Conservation (phyloP, 352 stramenopile species). For the Phytophthora lateralis region DNA sequence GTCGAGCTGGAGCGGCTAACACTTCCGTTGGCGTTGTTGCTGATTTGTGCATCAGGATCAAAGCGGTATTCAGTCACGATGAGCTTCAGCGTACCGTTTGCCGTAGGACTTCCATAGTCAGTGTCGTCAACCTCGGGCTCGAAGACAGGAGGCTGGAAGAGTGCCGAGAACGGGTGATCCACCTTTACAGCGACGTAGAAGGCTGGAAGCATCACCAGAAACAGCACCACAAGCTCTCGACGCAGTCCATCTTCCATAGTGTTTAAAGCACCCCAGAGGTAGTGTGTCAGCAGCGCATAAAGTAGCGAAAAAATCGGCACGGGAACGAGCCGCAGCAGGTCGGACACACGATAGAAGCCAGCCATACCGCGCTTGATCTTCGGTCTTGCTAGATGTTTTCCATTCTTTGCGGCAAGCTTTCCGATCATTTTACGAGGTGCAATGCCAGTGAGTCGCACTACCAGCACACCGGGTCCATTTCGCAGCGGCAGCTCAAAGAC, state of each 20-base stretch:
- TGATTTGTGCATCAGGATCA: slow-evolving; percentile 6
- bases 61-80: slow-evolving; percentile 83
- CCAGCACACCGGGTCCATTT: slow-evolving; percentile 61
- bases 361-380: slow-evolving; percentile 26
- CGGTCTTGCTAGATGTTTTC: slow-evolving; percentile 19
- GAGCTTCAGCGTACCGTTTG: slow-evolving; percentile 66
- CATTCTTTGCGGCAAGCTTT: slow-evolving; percentile 40
- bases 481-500: slow-evolving; percentile 64
- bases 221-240: slow-evolving; percentile 60
- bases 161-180: slow-evolving; percentile 70
- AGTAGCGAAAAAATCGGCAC: slow-evolving; percentile 71
- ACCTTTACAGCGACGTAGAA: slow-evolving; percentile 78
- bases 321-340: slow-evolving; percentile 52
- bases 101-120: slow-evolving; percentile 18
- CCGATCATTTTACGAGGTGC: slow-evolving; percentile 50
- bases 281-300: slow-evolving; percentile 71
- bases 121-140: slow-evolving; percentile 29
- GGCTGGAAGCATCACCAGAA: slow-evolving; percentile 63
- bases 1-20: slow-evolving; percentile 10
- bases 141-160: slow-evolving; percentile 51
- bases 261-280: slow-evolving; percentile 56
- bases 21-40: slow-evolving; percentile 33
- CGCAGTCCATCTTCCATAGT: slow-evolving; percentile 47
- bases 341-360: slow-evolving; percentile 47
- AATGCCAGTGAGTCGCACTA: slow-evolving; percentile 62